Base-by-base conservation (phyloP, 176 grass and related monocot genomes). In the Avena sativa region DNA sequence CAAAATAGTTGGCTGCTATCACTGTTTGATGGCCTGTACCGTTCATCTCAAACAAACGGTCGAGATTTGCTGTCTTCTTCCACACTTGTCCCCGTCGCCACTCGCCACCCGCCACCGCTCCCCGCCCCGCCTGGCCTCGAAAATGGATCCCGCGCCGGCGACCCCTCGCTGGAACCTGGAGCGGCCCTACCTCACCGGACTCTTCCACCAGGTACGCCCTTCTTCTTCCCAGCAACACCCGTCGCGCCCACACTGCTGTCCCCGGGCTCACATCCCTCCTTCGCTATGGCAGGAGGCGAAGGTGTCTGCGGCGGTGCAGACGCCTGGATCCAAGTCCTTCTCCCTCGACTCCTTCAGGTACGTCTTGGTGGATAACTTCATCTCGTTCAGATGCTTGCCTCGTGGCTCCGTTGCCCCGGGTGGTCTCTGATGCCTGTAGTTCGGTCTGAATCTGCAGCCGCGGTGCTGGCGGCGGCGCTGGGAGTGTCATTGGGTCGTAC, bases 161-260 rank as follows among this genome's bases (percentile, higher is more conserved):
- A 92, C 91, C 60, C 95, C 93, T 61, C 91, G 86, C 84, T 98
- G 95, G 95, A 98, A 98, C 73, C 77, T 93, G 23, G 95, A 98
- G 58, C 91, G 95, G 11, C 95, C 95, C 23, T 95, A 92, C 83
- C 95, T 98, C 88, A 98, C 93, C 44, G 95, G 95, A 20, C 91
- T 91, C 19, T 98, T 98, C 87, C 89, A 95, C 68, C 95, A 98
- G 95, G 95, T 98, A 81, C 46, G 21, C 16, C 10, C 21, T n/a
- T 52, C 8, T 50, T 14, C 46, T 38, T 53, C 15, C 60, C 17
- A 51, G 34, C 56, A 8, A 12, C n/a, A 46, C 63, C 52, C n/a
- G 4, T 2, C 34, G 43, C 28, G 19, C 47, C n/a, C 64, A 12
- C 78, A 86, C 71, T 88, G n/a, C 28, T 12, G 9, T 43, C 71